Conservation (phyloP, 2,329 filamentous ascomycete species). For the Gnomoniopsis smithogilvyi region DNA sequence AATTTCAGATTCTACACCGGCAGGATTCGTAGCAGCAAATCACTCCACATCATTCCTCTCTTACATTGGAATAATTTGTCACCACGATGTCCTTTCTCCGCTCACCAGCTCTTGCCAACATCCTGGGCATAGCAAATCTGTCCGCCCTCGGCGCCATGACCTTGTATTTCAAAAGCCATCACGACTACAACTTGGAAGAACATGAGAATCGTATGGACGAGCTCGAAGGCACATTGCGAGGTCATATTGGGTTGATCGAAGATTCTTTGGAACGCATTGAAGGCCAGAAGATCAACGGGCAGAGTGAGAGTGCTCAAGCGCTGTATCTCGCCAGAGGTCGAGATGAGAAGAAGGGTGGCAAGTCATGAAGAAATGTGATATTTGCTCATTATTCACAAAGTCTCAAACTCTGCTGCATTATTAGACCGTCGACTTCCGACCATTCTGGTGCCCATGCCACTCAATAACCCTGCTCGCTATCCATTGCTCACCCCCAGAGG, state of each 20-base stretch:
- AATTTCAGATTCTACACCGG: background rate
- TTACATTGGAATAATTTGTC: background rate
- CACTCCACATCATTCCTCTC: background rate
- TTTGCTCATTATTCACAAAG: slow-evolving; percentile 4
- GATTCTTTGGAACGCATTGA: slow-evolving; percentile 16
- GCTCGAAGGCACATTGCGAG: slow-evolving; percentile 14
- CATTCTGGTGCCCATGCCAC: background rate
- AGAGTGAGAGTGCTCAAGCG: slow-evolving; percentile 10
- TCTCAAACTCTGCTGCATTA: slow-evolving; percentile 12
- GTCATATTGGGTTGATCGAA: slow-evolving; percentile 10
- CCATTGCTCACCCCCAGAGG: no score
- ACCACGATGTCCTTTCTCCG: slow-evolving; percentile 11
- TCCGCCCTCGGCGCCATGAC: slow-evolving; percentile 7
- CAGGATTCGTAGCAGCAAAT: background rate
- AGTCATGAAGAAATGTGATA: background rate
- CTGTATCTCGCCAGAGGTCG: slow-evolving; percentile 7
- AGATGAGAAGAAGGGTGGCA: slow-evolving; percentile 2
- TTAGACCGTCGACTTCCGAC: background rate
- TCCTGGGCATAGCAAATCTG: slow-evolving; percentile 7
- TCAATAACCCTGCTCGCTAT: background rate
- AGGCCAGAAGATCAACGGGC: slow-evolving; percentile 6
- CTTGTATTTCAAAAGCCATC: slow-evolving; percentile 2
- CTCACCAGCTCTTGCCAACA: slow-evolving; percentile 7
- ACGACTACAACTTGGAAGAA: slow-evolving; percentile 6
- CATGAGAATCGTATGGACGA: slow-evolving; percentile 14